Evolutionary conservation across 352 stramenopile genomes (phyloP).

Genomic region (Phytopythium chamaehyphon): DNA sequence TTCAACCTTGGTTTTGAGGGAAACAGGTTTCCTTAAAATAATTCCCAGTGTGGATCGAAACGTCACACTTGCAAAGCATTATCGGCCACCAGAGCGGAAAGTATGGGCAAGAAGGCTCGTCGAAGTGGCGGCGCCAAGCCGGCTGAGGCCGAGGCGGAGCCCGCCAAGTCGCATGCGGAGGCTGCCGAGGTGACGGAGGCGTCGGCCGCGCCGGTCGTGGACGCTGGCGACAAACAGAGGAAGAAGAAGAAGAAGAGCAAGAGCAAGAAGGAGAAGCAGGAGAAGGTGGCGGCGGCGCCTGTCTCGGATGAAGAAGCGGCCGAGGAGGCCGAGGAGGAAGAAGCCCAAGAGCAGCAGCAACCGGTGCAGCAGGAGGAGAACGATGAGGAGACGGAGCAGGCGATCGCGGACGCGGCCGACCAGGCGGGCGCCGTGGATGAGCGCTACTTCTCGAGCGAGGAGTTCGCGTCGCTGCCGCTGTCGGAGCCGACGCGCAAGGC

Average conservation of each 20-base stretch:
- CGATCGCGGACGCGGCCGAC: slow-evolving; percentile 38
- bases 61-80: slow-evolving; percentile 20
- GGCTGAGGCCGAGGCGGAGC: slow-evolving; percentile 5
- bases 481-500: slow-evolving; percentile 89
- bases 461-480: slow-evolving; percentile 90
- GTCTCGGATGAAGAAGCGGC: slow-evolving; percentile 12
- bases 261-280: slow-evolving; percentile 8
- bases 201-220: slow-evolving; percentile 3
- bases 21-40: too few relatives aligned
- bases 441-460: slow-evolving; percentile 85
- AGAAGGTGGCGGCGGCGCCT: slow-evolving; percentile 5
- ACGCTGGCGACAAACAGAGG: slow-evolving; percentile 30
- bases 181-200: slow-evolving; percentile 10
- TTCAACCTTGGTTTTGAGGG: too few relatives aligned
- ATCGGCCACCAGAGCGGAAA: slow-evolving; percentile 14
- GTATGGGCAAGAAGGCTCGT: slow-evolving; percentile 32
- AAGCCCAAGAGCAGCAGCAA: slow-evolving; percentile 13
- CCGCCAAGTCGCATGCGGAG: slow-evolving; percentile 8
- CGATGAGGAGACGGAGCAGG: slow-evolving; percentile 61
- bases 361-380: slow-evolving; percentile 29
- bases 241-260: slow-evolving; percentile 36
- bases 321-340: slow-evolving; percentile 21
- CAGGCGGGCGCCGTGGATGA: slow-evolving; percentile 51
- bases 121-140: slow-evolving; percentile 17
- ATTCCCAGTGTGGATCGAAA: slow-evolving; percentile 13